phyloP scores from a whole-genome alignment of 257 asterid species.

The Vinca minor region DNA sequence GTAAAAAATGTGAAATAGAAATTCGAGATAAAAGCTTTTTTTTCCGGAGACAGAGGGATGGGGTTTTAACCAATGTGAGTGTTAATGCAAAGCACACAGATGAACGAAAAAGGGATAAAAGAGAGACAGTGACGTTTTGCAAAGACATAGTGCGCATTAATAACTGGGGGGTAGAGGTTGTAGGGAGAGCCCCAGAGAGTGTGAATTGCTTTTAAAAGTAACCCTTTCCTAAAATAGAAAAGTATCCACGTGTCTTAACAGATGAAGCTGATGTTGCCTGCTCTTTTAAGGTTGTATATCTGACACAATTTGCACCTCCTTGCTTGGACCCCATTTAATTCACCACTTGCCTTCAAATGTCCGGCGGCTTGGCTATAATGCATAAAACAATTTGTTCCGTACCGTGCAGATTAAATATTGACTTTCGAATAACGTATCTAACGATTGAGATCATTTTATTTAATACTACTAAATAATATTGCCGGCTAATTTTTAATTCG shows the following conservation, averaged over 20 bases:
- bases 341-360: slow-evolving; percentile 2
- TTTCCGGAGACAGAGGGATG: too few species aligned
- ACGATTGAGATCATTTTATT: too few species aligned
- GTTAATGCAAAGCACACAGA: slow-evolving; percentile 16
- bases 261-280: slow-evolving; percentile 40
- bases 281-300: slow-evolving; percentile 24
- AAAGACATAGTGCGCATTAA: slow-evolving; percentile 9
- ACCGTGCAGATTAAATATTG: too few species aligned
- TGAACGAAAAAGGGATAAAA: slow-evolving; percentile 22
- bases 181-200: slow-evolving; percentile 13
- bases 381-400: too few species aligned
- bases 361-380: slow-evolving; percentile 10
- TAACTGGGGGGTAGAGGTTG: background rate
- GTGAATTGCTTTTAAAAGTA: slow-evolving; percentile 36
- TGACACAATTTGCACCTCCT: too few species aligned
- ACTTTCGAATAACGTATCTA: too few species aligned
- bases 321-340: slow-evolving; percentile 25
- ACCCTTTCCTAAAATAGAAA: slow-evolving; percentile 32
- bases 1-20: too few species aligned
- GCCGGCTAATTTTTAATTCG: too few species aligned
- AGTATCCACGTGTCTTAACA: slow-evolving; percentile 26
- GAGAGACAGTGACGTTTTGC: slow-evolving; percentile 23
- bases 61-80: too few species aligned
- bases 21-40: too few species aligned
- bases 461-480: too few species aligned